Evolutionary conservation across 768 basidiomycete genomes (phyloP).

Genomic region (Russula virescens): DNA sequence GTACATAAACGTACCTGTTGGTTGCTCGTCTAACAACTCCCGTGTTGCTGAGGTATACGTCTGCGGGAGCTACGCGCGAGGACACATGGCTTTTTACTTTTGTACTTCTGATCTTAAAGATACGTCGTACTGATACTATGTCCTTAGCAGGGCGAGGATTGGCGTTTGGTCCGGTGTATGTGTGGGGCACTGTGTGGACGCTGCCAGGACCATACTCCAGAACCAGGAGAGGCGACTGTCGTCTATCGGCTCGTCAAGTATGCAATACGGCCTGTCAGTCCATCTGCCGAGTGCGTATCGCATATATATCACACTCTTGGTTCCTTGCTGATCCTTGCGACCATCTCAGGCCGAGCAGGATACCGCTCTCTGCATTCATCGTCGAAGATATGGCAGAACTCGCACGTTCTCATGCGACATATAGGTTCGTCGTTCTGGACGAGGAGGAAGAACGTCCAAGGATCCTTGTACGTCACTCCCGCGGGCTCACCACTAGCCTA

Average conservation of each 20-base stretch:
- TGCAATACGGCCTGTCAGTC: constrained; percentile 67
- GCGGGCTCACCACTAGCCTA: neutral
- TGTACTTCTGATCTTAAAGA: constrained; percentile 10
- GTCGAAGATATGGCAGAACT: constrained; percentile 89
- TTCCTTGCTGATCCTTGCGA: constrained; percentile 7
- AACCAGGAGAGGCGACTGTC: constrained; percentile 31
- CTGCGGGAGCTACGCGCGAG: constrained; percentile 86
- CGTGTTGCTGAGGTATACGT: constrained; percentile 60
- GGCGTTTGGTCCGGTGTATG: constrained; percentile 63
- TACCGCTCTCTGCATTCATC: constrained; percentile 82
- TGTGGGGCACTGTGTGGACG: constrained; percentile 83
- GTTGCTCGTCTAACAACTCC: constrained; percentile 83
- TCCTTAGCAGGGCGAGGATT: constrained; percentile 52
- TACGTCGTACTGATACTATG: constrained; percentile 11
- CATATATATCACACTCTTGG: neutral
- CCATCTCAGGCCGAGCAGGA: constrained; percentile 33
- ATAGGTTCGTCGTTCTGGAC: constrained; percentile 84
- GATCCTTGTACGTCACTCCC: constrained; percentile 56
- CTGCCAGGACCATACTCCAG: constrained; percentile 45
- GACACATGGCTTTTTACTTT: constrained; percentile 46
- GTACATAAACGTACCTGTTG: constrained; percentile 19
- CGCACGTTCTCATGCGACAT: constrained; percentile 86
- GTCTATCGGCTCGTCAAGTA: constrained; percentile 79
- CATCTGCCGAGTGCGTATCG: constrained; percentile 52
- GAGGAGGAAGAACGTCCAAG: constrained; percentile 79